Conservation (phyloP, 352 stramenopile genomes). For the Globisporangium middletonii region DNA sequence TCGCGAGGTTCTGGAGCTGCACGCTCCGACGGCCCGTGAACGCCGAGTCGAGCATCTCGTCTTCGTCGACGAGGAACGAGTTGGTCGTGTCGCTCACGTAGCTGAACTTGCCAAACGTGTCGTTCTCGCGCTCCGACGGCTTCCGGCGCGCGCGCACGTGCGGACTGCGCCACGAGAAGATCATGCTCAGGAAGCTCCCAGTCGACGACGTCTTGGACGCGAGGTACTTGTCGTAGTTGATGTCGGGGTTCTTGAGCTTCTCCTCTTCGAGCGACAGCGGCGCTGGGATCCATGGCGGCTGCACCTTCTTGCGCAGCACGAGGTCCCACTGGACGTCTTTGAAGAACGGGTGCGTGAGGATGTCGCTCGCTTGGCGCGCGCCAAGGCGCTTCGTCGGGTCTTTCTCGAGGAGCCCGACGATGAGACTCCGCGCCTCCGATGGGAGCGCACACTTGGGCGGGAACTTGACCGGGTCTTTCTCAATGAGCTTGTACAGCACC, state of each 20-base stretch:
- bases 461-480: slow-evolving; percentile 86
- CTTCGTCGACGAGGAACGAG: slow-evolving; percentile 85
- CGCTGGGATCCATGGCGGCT: slow-evolving; percentile 63
- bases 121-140: slow-evolving; percentile 43
- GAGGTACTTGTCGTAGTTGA: slow-evolving; percentile 84
- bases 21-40: slow-evolving; percentile 79
- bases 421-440: slow-evolving; percentile 62
- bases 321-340: slow-evolving; percentile 74
- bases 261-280: slow-evolving; percentile 70
- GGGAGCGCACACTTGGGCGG: slow-evolving; percentile 64
- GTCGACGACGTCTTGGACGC: slow-evolving; percentile 76
- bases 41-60: slow-evolving; percentile 83
- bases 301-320: slow-evolving; percentile 76
- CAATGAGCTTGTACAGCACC: slow-evolving; percentile 88
- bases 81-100: slow-evolving; percentile 87
- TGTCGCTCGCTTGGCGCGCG: slow-evolving; percentile 75
- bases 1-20: slow-evolving; percentile 74
- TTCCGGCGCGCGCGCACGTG: slow-evolving; percentile 41
- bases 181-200: slow-evolving; percentile 77
- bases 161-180: slow-evolving; percentile 72
- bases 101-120: slow-evolving; percentile 85
- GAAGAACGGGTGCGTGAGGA: slow-evolving; percentile 83
- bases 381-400: slow-evolving; percentile 78
- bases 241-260: slow-evolving; percentile 69
- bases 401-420: slow-evolving; percentile 76